A percentile compares a stretch with the other conserved stretches of the same genome.
These are phyloP conservation scores for Pythium dissotocum DNA, from an alignment of 352 stramenopile species.

Conservation along the genomic window DNA sequence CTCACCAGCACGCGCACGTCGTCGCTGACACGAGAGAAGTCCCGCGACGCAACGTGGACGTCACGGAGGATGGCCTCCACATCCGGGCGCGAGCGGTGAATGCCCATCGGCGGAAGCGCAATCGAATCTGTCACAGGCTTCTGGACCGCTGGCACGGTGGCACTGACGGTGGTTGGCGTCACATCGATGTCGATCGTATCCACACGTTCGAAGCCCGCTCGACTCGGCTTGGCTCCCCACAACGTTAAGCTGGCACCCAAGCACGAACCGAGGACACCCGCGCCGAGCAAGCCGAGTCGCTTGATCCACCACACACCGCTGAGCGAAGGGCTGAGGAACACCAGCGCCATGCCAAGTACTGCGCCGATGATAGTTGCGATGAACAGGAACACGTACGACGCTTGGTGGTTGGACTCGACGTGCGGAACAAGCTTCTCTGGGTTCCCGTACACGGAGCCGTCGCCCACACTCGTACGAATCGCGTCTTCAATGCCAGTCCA, in stretches of 20 bases:
- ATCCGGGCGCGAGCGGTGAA: constrained; percentile 14
- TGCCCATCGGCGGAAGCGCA: not conserved
- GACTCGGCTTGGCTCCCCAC: constrained; percentile 16
- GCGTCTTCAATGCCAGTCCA: constrained; percentile 10
- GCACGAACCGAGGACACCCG: constrained; percentile 14
- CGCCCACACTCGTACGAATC: not conserved
- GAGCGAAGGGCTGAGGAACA: constrained; percentile 11
- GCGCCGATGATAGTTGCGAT: constrained; percentile 12
- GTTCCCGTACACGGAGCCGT: not conserved
- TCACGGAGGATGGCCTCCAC: constrained; percentile 16
- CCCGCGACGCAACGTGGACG: constrained; percentile 5
- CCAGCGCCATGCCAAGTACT: constrained; percentile 16
- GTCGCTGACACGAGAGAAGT: not conserved
- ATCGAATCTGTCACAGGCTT: not conserved
- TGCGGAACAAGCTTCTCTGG: not conserved
- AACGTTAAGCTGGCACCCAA: constrained; percentile 20
- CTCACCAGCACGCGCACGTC: constrained; percentile 25
- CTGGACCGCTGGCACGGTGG: not conserved
- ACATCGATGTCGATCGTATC: constrained; percentile 15
- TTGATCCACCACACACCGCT: constrained; percentile 26
- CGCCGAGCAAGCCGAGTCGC: constrained; percentile 15
- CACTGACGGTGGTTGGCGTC: not conserved
- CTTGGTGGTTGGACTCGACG: not conserved
- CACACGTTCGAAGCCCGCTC: constrained; percentile 20
- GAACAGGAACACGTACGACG: constrained; percentile 14